Conservation (phyloP, 768 basidiomycete genomes). For the Boletales sp. region DNA sequence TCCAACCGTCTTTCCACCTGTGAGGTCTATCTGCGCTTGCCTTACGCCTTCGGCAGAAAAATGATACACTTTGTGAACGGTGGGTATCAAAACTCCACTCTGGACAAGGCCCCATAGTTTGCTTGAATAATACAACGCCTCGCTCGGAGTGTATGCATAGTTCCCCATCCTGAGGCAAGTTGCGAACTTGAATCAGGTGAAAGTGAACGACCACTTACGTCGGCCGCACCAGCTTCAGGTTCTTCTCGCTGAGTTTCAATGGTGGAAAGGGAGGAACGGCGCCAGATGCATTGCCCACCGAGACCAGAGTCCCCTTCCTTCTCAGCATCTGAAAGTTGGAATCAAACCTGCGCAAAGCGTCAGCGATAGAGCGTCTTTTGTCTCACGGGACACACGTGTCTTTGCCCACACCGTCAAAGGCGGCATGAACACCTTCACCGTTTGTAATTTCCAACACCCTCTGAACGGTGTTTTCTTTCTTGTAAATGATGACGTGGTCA, state of each 20-base stretch:
- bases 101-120: slow-evolving; percentile 62
- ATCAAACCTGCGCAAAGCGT: slow-evolving; percentile 52
- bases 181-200: not conserved
- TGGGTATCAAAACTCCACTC: slow-evolving; percentile 58
- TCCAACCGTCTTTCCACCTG: slow-evolving; percentile 73
- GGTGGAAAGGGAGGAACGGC: slow-evolving; percentile 72
- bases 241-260: slow-evolving; percentile 74
- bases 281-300: slow-evolving; percentile 91
- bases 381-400: slow-evolving; percentile 62
- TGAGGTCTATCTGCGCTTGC: slow-evolving; percentile 76
- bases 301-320: slow-evolving; percentile 87
- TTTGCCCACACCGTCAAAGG: slow-evolving; percentile 96
- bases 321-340: slow-evolving; percentile 76
- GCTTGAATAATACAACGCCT: slow-evolving; percentile 60
- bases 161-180: slow-evolving; percentile 53
- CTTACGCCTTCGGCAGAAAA: slow-evolving; percentile 79
- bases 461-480: slow-evolving; percentile 67
- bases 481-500: slow-evolving; percentile 83
- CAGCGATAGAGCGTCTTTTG: not conserved
- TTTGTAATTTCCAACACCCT: slow-evolving; percentile 72
- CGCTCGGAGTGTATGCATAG: slow-evolving; percentile 72
- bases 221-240: slow-evolving; percentile 75
- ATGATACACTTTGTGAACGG: slow-evolving; percentile 73
- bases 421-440: slow-evolving; percentile 78
- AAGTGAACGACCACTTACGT: slow-evolving; percentile 41